phyloP scores from a whole-genome alignment of 345 rosid species.

The rapeseed (Brassica napus) region DNA sequence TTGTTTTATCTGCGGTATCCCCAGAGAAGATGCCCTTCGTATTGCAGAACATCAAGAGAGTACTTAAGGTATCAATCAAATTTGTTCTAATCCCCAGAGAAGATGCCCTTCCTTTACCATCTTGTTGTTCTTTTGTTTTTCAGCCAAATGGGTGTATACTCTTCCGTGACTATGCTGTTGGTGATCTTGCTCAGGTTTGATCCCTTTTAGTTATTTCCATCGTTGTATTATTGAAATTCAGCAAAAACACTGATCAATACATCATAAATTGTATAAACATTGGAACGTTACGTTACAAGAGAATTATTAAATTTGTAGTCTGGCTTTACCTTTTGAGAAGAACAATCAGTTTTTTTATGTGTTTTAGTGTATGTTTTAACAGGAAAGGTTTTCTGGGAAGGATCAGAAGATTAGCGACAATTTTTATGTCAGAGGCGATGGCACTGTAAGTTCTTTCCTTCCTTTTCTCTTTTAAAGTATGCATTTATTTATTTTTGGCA shows the following conservation, averaged over 20 bases:
- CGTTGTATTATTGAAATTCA: neutral
- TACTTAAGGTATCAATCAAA: slow-evolving; percentile 61
- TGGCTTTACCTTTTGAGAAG: neutral
- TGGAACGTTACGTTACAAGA: neutral
- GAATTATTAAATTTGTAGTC: neutral
- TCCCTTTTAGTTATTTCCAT: neutral
- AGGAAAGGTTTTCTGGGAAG: slow-evolving; percentile 87
- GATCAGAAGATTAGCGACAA: slow-evolving; percentile 87
- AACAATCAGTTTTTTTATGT: neutral
- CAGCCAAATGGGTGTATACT: slow-evolving; percentile 81
- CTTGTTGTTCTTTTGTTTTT: slow-evolving; percentile 21
- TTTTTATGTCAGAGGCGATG: slow-evolving; percentile 93
- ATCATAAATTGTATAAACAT: neutral
- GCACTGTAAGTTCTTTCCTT: slow-evolving; percentile 67
- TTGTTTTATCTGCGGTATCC: slow-evolving; percentile 88
- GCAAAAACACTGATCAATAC: neutral
- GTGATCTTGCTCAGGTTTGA: slow-evolving; percentile 92
- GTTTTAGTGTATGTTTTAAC: slow-evolving; percentile 32
- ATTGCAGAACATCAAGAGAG: slow-evolving; percentile 66
- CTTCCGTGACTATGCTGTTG: slow-evolving; percentile 85
- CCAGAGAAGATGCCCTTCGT: slow-evolving; percentile 90
- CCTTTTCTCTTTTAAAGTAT: neutral
- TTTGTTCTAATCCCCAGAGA: slow-evolving; percentile 60
- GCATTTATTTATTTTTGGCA: slow-evolving; percentile 3
- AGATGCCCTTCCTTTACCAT: slow-evolving; percentile 59